phyloP scores from a whole-genome alignment of 106 monocot genomes.

The Apostasia shenzhenica region DNA sequence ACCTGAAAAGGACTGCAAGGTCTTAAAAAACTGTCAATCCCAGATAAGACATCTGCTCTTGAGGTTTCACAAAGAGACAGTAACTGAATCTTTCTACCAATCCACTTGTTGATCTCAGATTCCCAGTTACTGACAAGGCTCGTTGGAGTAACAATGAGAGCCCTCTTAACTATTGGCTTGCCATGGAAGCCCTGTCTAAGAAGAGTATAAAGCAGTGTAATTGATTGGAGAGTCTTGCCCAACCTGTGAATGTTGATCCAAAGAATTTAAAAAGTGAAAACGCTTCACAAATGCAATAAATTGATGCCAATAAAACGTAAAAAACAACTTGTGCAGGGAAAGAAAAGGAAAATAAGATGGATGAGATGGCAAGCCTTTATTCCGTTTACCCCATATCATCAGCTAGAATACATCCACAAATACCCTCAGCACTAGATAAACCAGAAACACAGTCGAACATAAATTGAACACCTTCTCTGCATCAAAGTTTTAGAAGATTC shows the following conservation, averaged over 20 bases:
- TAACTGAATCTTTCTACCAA: constrained; percentile 62
- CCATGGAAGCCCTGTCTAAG: constrained; percentile 92
- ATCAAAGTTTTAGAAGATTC: constrained; percentile 7
- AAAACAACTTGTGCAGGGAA: not conserved
- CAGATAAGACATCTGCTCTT: constrained; percentile 83
- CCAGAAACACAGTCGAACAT: constrained; percentile 99
- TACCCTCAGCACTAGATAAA: constrained; percentile 63
- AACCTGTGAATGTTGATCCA: constrained; percentile 41
- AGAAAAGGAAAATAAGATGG: not conserved
- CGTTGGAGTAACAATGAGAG: constrained; percentile 91
- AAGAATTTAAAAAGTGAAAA: not conserved
- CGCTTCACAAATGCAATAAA: not conserved
- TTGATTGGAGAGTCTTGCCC: constrained; percentile 97
- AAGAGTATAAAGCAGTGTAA: constrained; percentile 89
- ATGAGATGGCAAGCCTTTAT: not conserved
- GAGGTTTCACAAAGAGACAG: constrained; percentile 96
- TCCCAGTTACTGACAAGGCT: constrained; percentile 99
- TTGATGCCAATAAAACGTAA: not conserved
- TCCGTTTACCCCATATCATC: constrained; percentile 97
- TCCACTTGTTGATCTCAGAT: constrained; percentile 92
- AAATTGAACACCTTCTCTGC: constrained; percentile 99
- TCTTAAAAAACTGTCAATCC: constrained; percentile 77
- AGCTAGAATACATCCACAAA: constrained; percentile 93
- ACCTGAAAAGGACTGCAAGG: constrained; percentile 64
- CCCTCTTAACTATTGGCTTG: constrained; percentile 78